Evolutionary conservation across 2,329 filamentous ascomycete species (phyloP), one percentile per base, ranked within the genome.

Genomic region (Microsporum audouinii): DNA sequence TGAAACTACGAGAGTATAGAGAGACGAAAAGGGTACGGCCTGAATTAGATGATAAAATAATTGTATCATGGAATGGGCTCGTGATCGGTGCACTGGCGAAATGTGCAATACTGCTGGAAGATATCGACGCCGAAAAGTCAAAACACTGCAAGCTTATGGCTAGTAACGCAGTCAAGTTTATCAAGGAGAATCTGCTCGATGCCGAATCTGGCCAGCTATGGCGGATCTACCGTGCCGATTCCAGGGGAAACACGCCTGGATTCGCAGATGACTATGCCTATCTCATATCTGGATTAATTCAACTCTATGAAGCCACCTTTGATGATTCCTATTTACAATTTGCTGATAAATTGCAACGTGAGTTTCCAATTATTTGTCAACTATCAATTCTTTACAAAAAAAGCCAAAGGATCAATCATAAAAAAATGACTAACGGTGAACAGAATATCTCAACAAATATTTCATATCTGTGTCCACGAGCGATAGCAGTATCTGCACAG

Each of bases 181-280:
- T 97, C 67, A 84, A 81, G 68, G 75, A 80, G 8, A 82, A 88
- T 29, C 80, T 97, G 1, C 96, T 89, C 79, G 84, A 92, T 64
- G 71, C 78, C 6, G 66, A 77, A 0, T 80, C 78, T 0, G 82
- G 82, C 55, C 81, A 82, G 2, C 76, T 97, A 14, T 88, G 86
- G 70, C 83, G 91, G 57, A 84, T 92, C 47, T 95, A 87, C 74
- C 84, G 84, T 34, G 83, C 86, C 63, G 82, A 74, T 14, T 77
- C 83, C 1, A 79, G 84, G 6, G 85, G 86, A 33, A 79, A 84
- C 17, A 85, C 84, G 0, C 79, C 80, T 43, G 91, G 84, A 0
- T 95, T 97, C 73, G 89, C 92, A 0, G 94, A 97, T 68, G 94
- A 99, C 75, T 97, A 97, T 70, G 90, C 92, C 2, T 96, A 92